Evolutionary conservation across 2,329 filamentous ascomycete genomes (phyloP).

Genomic region (Beauveria caledonica): DNA sequence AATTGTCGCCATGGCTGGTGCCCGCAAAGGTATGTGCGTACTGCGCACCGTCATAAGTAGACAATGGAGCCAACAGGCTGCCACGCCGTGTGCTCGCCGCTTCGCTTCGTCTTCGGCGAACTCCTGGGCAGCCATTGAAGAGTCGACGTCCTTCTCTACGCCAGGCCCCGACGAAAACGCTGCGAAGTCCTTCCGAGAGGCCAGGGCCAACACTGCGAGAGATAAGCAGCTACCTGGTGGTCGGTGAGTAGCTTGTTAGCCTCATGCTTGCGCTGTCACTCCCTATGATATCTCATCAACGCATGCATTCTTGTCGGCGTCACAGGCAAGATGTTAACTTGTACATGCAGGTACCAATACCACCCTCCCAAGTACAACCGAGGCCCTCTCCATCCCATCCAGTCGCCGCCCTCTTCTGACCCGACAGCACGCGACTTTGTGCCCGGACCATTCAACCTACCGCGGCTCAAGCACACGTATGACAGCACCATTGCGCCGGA

Average conservation of each 20-base stretch:
- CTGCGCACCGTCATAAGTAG: slow-evolving; percentile 24
- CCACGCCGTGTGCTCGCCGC: slow-evolving; percentile 25
- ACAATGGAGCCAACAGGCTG: slow-evolving; percentile 19
- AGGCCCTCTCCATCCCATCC: slow-evolving; percentile 85
- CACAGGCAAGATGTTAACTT: neutral
- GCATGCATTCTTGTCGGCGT: neutral
- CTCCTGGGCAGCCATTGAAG: slow-evolving; percentile 40
- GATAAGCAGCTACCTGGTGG: slow-evolving; percentile 36
- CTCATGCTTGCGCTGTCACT: neutral
- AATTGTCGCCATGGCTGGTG: slow-evolving; percentile 30
- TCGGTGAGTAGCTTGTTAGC: slow-evolving; percentile 27
- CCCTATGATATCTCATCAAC: neutral
- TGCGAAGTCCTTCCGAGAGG: slow-evolving; percentile 33
- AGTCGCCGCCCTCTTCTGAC: slow-evolving; percentile 79
- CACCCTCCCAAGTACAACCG: slow-evolving; percentile 91
- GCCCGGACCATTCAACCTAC: slow-evolving; percentile 82
- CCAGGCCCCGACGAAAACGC: slow-evolving; percentile 31
- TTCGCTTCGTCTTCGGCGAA: slow-evolving; percentile 38
- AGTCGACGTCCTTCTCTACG: slow-evolving; percentile 38
- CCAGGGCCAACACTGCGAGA: slow-evolving; percentile 27
- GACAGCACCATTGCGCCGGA: slow-evolving; percentile 79
- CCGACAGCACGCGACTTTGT: slow-evolving; percentile 81
- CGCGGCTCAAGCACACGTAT: slow-evolving; percentile 85
- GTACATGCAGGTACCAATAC: slow-evolving; percentile 70
- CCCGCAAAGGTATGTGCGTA: slow-evolving; percentile 32